Percentiles rank a stretch among this genome's conserved stretches.
Conservation (phyloP, 768 basidiomycete species). For the Xanthoconium stramineum region DNA sequence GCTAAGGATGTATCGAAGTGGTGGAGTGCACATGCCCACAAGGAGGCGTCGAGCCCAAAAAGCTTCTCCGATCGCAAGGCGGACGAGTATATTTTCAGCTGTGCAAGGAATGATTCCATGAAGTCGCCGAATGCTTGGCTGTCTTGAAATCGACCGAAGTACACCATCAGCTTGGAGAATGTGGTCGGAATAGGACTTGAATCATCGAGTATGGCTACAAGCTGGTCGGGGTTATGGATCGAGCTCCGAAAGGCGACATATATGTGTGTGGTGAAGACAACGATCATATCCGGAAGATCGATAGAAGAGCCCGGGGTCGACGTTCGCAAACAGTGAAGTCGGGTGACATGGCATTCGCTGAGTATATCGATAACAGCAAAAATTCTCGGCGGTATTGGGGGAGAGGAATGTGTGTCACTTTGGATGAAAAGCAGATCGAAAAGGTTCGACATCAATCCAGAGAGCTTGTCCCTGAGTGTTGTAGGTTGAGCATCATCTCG, state of each 20-base stretch:
- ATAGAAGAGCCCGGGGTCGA: constrained; percentile 1
- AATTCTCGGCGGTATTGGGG: constrained; percentile 4
- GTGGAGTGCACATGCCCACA: constrained; percentile 50
- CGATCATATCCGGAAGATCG: constrained; percentile 27
- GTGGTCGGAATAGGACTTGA: constrained; percentile 30
- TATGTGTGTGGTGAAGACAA: constrained; percentile 20
- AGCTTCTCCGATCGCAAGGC: constrained; percentile 35
- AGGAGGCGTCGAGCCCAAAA: constrained; percentile 44
- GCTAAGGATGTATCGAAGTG: constrained; percentile 39
- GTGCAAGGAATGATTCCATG: constrained; percentile 24
- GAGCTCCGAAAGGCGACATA: constrained; percentile 12
- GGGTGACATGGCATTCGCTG: constrained; percentile 17
- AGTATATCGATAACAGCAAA: constrained; percentile 26
- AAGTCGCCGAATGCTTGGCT: constrained; percentile 7
- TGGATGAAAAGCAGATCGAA: constrained; percentile 21
- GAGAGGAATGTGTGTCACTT: background rate
- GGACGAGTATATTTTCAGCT: constrained; percentile 24
- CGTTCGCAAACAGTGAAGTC: constrained; percentile 16
- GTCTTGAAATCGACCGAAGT: constrained; percentile 15
- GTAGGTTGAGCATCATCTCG: background rate
- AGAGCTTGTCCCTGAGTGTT: constrained; percentile 19
- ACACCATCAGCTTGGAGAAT: constrained; percentile 29
- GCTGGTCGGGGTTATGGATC: background rate
- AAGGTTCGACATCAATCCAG: constrained; percentile 20
- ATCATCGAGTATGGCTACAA: constrained; percentile 27